These are phyloP conservation scores for Crithidia bombi DNA, from an alignment of 208 protist species.

Conservation along the genomic window DNA sequence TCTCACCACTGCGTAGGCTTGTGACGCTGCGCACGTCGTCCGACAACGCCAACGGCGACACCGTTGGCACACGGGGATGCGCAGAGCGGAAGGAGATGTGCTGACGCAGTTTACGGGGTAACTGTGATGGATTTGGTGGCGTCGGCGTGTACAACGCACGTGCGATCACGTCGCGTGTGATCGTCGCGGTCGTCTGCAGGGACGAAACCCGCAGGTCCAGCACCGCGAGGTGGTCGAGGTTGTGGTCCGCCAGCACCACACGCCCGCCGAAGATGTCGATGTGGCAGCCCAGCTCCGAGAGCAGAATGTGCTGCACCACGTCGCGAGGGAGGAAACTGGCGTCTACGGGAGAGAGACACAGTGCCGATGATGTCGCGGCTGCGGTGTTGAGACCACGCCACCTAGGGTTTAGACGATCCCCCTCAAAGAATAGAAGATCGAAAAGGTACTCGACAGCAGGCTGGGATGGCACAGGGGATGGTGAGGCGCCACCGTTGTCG, in stretches of 20 bases:
- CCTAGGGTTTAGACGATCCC: not conserved
- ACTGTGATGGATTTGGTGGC: not conserved
- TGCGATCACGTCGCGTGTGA: not conserved
- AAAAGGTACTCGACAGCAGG: constrained; percentile 17
- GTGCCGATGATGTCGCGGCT: not conserved
- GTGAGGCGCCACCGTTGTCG: not conserved
- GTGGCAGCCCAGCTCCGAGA: constrained; percentile 22
- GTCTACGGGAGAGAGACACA: constrained; percentile 17
- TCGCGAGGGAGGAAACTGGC: constrained; percentile 2
- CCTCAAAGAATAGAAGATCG: constrained; percentile 32
- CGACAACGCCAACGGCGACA: too few species aligned
- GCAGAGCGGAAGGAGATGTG: too few species aligned
- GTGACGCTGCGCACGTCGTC: too few species aligned
- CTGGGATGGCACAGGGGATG: not conserved
- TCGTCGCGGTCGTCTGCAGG: too few species aligned
- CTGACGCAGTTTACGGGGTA: not conserved
- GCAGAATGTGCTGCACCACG: constrained; percentile 24
- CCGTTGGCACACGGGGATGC: too few species aligned
- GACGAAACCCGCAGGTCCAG: constrained; percentile 23
- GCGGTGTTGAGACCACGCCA: not conserved
- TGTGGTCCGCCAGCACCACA: constrained; percentile 33
- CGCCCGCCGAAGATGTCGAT: constrained; percentile 30
- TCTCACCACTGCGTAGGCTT: too few species aligned
- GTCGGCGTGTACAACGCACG: not conserved
- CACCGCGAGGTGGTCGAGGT: constrained; percentile 18